Evolutionary conservation across 2,329 filamentous ascomycete species (phyloP), one percentile per base, ranked within the genome.

Genomic region (Pseudonectria buxi): DNA sequence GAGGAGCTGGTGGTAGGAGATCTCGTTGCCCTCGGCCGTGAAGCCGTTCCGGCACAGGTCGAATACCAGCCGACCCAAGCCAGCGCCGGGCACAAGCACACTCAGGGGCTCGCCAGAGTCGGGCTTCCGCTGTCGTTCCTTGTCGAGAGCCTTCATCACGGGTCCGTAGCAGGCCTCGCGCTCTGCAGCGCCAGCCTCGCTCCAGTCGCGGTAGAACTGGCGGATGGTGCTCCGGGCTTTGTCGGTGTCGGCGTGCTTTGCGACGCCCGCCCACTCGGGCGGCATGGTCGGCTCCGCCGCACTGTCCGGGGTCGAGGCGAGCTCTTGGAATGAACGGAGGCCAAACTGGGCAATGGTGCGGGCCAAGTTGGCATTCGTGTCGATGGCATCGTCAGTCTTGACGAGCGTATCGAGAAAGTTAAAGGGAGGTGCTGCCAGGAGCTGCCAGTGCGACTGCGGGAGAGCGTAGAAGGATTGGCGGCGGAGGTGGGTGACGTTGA

Each of bases 181-280:
- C 65, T 98, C 94, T 0, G 60, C 56, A 3, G 65, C 68, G 0
- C 90, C 92, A 51, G 85, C 88, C 2, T 69, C 73, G 15, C 86
- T 87, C 92, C 94, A 98, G 59, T 98, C 92, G 12, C 92, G 81
- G 61, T 89, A 96, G 58, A 96, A 86, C 55, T 98, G 92, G 10
- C 90, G 80, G 33, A 98, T 72, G 2, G 89, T 96, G 53, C 87
- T 94, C 43, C 88, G 77, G 2, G 90, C 89, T 62, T 96, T 98
- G 56, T 94, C 87, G 35, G 94, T 68, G 53, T 96, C 90, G 14
- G 69, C 68, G 16, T 78, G 64, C 28, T 81, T 89, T 11, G 88
- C 83, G 24, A 76, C 69, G 4, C 77, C 80, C 14, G 76, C 71
- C 81, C 88, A 89, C 29, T 80, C 71, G 10, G 70, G 64, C 18